Evolutionary conservation across 768 basidiomycete species (phyloP), one percentile per base, ranked within the genome.

Genomic region (Multifurca ochricompacta): DNA sequence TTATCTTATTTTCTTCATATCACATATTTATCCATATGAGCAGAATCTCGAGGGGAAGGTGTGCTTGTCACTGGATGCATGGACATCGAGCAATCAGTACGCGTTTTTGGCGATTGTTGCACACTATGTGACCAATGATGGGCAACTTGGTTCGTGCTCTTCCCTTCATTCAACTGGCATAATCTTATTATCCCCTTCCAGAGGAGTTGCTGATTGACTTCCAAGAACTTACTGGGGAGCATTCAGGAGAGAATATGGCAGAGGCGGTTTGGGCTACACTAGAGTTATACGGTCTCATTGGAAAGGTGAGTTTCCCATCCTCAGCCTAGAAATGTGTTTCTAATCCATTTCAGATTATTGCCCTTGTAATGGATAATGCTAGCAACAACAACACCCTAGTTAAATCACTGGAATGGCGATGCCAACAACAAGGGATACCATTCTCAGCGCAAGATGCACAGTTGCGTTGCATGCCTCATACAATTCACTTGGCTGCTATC

Each of bases 81-180:
- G 48, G 48, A 39, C 46, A n/a, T 48, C 46, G 25, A 48, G 46
- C 34, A 48, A 48, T 18, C 16, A 36, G 3, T n/a, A 48, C 21
- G 27, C 48, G 0, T 50, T 50, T 10, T 18, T 50, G 37, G 39
- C 39, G 0, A 50, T 50, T 1, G 30, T 50, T 14, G 14, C 30
- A n/a, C 48, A 50, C 18, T 50, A 50, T 23, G 7, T 50, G 0
- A 41, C 1, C 0, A 32, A 41, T 16, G 30, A 32, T 2, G 13
- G 39, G 6, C 3, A 23, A 32, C 21, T 50, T 4, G 39, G 39
- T 50, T 9, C 16, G 39, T n/a, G 0, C 8, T 1, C 4, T n/a
- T 4, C 9, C 13, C 7, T 16, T 11, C 3, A 2, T 10, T 41
- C 18, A n/a, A 11, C 23, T 2, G 23, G 3, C 6, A 11, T 25